Base-by-base conservation (phyloP, 139 green algal species). In the Nannochloris sp. region DNA sequence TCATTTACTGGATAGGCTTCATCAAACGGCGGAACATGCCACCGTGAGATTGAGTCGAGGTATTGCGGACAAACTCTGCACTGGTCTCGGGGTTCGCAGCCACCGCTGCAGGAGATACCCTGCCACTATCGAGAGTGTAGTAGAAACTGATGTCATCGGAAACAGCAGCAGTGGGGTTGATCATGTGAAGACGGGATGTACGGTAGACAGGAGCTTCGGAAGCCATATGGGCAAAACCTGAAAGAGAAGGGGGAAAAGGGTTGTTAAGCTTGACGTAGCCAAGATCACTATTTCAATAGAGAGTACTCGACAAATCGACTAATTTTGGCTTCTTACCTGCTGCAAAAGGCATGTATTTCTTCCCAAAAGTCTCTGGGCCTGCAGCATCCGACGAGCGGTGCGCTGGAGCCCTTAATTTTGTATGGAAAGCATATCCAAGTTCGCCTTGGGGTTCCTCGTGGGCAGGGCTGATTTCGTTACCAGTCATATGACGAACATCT, bases 21-120 rank as follows among this genome's bases (percentile, higher is more conserved):
- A 65, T 48, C 59, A 65, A 32, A 23, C 32, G 48, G 24, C 44
- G 14, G 27, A 29, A 65, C 12, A 51, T 46, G 10, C 59, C 59
- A 54, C 59, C 59, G 13, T 65, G 15, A 33, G 27, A 46, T 1
- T 29, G 27, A 14, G 61, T 51, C 23, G 36, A 34, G 4, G 68
- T 71, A 60, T 75, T 75, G 35, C 68, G 60, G 33, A 75, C 61
- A 51, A 64, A 59, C 54, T 75, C 68, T 19, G 51, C 37, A 7
- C 13, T 36, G 8, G 32, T 42, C 15, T 59, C 56, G 8, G 35
- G 68, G 39, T 65, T 66, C 25, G 68, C 54, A 34, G 29, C 15
- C 25, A 54, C 27, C 12, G 59, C 24, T 25, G 64, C n/a, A 19
- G 51, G 19, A 51, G 51, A 14, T 13, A 35, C 25, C 23, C 42